These are phyloP conservation scores for Botrytis aclada DNA, from an alignment of 2,329 filamentous ascomycete species.

Conservation along the genomic window DNA sequence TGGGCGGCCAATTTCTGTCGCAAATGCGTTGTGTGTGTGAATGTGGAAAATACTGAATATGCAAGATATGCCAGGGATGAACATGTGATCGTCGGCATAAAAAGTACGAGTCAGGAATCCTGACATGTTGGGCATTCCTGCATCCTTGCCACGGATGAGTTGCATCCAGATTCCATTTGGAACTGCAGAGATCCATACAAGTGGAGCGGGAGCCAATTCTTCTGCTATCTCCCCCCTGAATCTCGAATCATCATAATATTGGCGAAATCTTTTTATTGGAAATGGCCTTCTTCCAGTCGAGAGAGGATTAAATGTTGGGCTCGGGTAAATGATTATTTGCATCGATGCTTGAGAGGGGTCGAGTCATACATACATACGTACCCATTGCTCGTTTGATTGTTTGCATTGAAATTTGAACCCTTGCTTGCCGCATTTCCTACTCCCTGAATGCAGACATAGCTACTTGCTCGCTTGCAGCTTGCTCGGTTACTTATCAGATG, in stretches of 20 bases:
- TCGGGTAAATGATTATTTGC: not conserved
- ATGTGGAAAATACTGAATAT: conserved; percentile 2
- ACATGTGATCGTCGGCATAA: conserved; percentile 11
- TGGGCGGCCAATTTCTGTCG: not conserved
- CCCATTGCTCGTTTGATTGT: conserved; percentile 3
- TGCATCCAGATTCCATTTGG: conserved; percentile 12
- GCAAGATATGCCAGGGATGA: not conserved
- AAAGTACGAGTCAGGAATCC: conserved; percentile 12
- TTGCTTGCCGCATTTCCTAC: not conserved
- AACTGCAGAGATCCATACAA: conserved; percentile 6
- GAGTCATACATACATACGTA: conserved; percentile 3
- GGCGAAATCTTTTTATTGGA: not conserved
- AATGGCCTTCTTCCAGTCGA: not conserved
- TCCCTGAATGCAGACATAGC: not conserved
- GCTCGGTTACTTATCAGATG: not conserved
- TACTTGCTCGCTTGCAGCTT: not conserved
- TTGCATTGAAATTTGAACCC: not conserved
- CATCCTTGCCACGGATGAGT: not conserved
- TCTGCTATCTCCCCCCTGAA: conserved; percentile 6
- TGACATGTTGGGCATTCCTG: conserved; percentile 14
- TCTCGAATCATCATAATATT: conserved; percentile 4
- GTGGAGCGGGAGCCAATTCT: not conserved
- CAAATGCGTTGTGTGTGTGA: not conserved
- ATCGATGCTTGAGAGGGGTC: not conserved
- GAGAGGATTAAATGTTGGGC: not conserved